A percentile compares a stretch with the other conserved stretches of the same genome.
These are phyloP conservation scores for Rhodomyrtus psidioides DNA, from an alignment of 441 rosid genomes.

Conservation along the genomic window DNA sequence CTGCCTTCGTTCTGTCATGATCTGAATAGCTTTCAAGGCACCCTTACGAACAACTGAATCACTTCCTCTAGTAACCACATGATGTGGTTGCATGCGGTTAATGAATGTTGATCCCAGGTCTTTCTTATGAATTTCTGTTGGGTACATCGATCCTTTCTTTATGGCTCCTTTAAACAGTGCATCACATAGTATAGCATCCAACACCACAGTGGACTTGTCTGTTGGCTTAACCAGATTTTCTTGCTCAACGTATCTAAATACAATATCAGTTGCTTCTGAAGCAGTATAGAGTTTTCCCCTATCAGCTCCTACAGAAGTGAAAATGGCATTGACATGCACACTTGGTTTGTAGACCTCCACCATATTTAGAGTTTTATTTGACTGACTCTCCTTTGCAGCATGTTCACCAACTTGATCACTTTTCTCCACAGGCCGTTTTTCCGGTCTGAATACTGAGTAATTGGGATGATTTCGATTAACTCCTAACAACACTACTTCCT, in stretches of 20 bases:
- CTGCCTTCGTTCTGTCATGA: constrained; percentile 82
- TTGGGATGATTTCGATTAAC: constrained; percentile 60
- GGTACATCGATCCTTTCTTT: constrained; percentile 85
- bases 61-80: constrained; percentile 60
- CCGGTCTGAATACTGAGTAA: constrained; percentile 72
- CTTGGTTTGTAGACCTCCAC: constrained; percentile 81
- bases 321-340: constrained; percentile 70
- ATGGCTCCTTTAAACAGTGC: constrained; percentile 87
- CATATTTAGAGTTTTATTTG: constrained; percentile 60
- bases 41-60: constrained; percentile 82
- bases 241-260: constrained; percentile 66
- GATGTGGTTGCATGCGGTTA: constrained; percentile 81
- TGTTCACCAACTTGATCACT: constrained; percentile 32
- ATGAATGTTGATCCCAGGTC: constrained; percentile 64
- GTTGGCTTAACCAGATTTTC: constrained; percentile 71
- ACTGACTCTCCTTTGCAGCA: constrained; percentile 24
- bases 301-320: constrained; percentile 76
- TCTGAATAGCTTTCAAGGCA: constrained; percentile 67
- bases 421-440: constrained; percentile 51
- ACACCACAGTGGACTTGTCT: constrained; percentile 53
- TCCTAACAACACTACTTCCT: constrained; percentile 62
- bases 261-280: constrained; percentile 80
- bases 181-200: constrained; percentile 80
- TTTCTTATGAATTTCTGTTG: constrained; percentile 81
- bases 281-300: constrained; percentile 59